Conservation (phyloP, 768 basidiomycete genomes). For the Phylloporus sp. region DNA sequence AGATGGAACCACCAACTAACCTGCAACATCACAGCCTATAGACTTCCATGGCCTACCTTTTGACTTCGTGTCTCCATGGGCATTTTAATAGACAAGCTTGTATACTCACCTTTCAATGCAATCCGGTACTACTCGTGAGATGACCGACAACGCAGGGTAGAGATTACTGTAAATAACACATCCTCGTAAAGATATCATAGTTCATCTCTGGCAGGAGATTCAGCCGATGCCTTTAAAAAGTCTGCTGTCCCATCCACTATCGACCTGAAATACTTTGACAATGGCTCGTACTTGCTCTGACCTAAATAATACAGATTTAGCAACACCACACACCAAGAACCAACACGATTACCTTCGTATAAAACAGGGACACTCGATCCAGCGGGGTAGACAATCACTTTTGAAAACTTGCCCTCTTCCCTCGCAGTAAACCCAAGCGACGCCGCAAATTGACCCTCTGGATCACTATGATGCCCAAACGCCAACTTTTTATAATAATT, state of each 20-base stretch:
- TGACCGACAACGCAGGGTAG: neutral
- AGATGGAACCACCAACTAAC: slow-evolving; percentile 17
- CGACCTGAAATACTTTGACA: slow-evolving; percentile 70
- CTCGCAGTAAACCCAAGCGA: slow-evolving; percentile 57
- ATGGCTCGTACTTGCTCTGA: slow-evolving; percentile 65
- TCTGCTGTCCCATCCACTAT: slow-evolving; percentile 66
- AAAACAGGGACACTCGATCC: slow-evolving; percentile 53
- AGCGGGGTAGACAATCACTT: slow-evolving; percentile 67
- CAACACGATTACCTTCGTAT: slow-evolving; percentile 57
- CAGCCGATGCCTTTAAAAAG: slow-evolving; percentile 40
- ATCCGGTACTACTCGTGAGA: neutral
- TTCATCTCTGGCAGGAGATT: slow-evolving; percentile 31
- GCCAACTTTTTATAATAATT: slow-evolving; percentile 61
- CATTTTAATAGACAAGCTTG: too few species aligned
- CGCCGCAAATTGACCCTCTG: slow-evolving; percentile 55
- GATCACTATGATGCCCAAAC: slow-evolving; percentile 64
- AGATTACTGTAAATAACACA: neutral
- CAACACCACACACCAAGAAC: neutral
- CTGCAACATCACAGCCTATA: too few species aligned
- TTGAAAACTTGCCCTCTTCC: slow-evolving; percentile 49
- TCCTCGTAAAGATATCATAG: slow-evolving; percentile 17
- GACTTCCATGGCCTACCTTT: too few species aligned
- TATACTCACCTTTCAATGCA: neutral
- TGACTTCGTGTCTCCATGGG: too few species aligned
- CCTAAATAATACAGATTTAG: slow-evolving; percentile 38